These are phyloP conservation scores for Termitomyces sp. DNA, from an alignment of 768 basidiomycete genomes.

Conservation along the genomic window DNA sequence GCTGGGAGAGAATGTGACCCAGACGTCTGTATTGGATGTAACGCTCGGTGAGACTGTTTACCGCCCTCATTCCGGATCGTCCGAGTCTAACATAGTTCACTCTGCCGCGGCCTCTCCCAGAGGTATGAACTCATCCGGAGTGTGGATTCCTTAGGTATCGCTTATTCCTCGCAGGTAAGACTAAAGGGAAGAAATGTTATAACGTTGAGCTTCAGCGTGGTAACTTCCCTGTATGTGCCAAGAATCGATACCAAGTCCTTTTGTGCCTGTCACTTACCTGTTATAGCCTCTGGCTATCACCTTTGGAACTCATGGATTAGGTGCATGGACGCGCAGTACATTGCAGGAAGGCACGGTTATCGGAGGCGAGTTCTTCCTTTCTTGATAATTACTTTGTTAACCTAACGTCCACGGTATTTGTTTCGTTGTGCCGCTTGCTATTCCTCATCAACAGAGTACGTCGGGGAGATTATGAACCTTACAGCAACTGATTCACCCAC, in stretches of 20 bases:
- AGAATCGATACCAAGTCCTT: neutral
- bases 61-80: neutral
- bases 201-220: constrained; percentile 19
- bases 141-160: neutral
- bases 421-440: neutral
- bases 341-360: constrained; percentile 14
- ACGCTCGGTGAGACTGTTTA: constrained; percentile 29
- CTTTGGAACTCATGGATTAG: constrained; percentile 33
- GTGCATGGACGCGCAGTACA: constrained; percentile 34
- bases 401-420: neutral
- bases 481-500: neutral
- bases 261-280: neutral
- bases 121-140: constrained; percentile 5
- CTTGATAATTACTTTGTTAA: neutral
- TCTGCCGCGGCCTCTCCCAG: neutral
- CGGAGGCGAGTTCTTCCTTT: constrained; percentile 18
- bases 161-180: constrained; percentile 10
- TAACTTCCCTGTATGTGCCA: constrained; percentile 12
- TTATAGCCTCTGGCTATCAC: constrained; percentile 31
- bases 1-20: constrained; percentile 46
- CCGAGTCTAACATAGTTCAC: neutral
- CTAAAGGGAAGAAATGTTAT: constrained; percentile 8
- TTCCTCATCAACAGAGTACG: constrained; percentile 31
- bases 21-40: constrained; percentile 40
- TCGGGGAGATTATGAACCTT: constrained; percentile 24